Evolutionary conservation across 768 basidiomycete species (phyloP).

Genomic region (Amanita molliuscula): DNA sequence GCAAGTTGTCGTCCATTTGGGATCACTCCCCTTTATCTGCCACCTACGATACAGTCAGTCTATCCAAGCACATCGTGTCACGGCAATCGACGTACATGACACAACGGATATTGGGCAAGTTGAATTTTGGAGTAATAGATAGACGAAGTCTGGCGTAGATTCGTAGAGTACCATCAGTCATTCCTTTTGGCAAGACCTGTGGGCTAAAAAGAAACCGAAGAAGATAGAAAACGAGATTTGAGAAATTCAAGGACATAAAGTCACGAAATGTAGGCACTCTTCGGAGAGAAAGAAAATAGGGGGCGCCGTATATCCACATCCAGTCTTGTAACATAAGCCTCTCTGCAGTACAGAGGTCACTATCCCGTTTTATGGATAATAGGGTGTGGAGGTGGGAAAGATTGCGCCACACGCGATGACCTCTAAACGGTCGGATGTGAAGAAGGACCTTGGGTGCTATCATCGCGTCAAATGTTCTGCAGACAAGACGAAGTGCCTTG

Average conservation of each 20-base stretch:
- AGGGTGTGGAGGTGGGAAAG: neutral
- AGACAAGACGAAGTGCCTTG: conserved; percentile 2
- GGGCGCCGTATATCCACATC: neutral
- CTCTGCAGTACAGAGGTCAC: neutral
- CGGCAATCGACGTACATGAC: neutral
- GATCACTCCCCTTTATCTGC: neutral
- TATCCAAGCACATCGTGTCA: neutral
- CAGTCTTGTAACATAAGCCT: neutral
- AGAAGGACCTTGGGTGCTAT: neutral
- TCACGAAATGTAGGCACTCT: neutral
- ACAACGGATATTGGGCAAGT: conserved; percentile 2
- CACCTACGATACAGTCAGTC: neutral
- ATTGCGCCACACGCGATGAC: neutral
- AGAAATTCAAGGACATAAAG: neutral
- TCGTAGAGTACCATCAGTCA: neutral
- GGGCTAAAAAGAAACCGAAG: neutral
- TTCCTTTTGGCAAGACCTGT: neutral
- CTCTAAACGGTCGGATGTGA: neutral
- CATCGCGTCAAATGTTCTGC: neutral
- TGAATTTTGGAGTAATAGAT: neutral
- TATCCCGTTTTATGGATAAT: neutral
- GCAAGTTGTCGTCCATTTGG: neutral
- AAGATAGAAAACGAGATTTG: neutral
- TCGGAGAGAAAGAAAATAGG: neutral
- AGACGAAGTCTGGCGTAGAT: neutral